Base-by-base conservation (phyloP, 2,329 filamentous ascomycete species). In the Grosmannia penicillata region DNA sequence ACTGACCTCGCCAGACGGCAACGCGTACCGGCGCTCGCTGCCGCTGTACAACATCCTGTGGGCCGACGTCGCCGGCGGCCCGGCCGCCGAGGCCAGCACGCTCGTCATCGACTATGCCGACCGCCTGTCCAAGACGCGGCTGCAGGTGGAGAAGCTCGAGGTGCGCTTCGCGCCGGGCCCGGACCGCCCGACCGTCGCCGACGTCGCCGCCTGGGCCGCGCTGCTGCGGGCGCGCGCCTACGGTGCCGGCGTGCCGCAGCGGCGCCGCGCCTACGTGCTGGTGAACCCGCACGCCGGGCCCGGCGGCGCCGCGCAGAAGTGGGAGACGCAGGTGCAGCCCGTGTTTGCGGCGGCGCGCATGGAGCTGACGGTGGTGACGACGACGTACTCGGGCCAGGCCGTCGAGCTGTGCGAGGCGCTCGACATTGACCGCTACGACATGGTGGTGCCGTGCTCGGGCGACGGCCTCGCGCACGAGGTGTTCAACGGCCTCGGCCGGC, bases 401-500 rank as follows among this genome's bases (percentile, higher is more conserved):
- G 66, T 78, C 2, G 79, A 84, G 17, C 77, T 96, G 43, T 78
- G 76, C 10, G 68, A 82, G 52, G 68, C 75, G 30, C 59, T 94
- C 35, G 82, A 95, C 52, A 68, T 91, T 22, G 72, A 86, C 34
- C 72, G 69, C 2, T 94, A 77, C 56, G 91, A 98, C 59, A 79
- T 86, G 8, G 71, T 96, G 13, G 76, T 89, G 21, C 83, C 84
- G 45, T 91, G 85, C 53, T 95, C 89, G 1, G 91, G 91, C 5
- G 91, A 98, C 50, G 91, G 91, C 9, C 67, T 94, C 28, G 80
- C 85, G 0, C 81, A 94, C 54, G 91, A 98, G 58, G 81, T 94
- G 8, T 94, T 95, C 64, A 96, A 98, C 53, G 91, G 91, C 0
- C 62, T 98, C 24, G 86, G 74, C 13, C 79, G 75, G 57, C 77